phyloP scores from a whole-genome alignment of 805 yeast genomes.

The Wickerhamomyces chambardii region DNA sequence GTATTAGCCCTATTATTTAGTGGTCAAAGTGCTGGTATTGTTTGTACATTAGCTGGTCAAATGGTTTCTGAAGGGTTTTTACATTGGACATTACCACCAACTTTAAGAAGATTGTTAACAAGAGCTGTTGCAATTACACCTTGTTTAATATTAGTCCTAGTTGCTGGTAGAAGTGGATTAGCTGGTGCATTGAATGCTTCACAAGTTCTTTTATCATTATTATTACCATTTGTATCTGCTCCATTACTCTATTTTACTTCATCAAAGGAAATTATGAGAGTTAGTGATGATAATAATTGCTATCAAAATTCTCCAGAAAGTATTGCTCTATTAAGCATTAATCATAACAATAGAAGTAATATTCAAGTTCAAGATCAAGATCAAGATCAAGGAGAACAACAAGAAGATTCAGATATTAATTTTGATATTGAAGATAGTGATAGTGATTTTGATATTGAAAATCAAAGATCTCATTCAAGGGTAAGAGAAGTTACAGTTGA shows the following conservation, averaged over 20 bases:
- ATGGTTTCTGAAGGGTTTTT: constrained; percentile 91
- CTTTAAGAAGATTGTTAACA: constrained; percentile 70
- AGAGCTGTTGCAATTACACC: constrained; percentile 82
- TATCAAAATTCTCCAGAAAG: constrained; percentile 5
- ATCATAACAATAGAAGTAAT: neutral
- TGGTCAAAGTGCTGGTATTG: constrained; percentile 92
- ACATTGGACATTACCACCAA: constrained; percentile 75
- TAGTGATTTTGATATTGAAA: no score
- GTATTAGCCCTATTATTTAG: constrained; percentile 79
- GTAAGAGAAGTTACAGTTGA: neutral
- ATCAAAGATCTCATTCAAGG: no score
- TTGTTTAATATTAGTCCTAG: constrained; percentile 64
- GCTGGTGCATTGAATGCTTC: constrained; percentile 71
- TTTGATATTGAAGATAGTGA: no score
- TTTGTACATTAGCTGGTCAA: constrained; percentile 91
- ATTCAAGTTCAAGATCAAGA: neutral
- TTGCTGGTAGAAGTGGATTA: constrained; percentile 77
- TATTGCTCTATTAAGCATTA: constrained; percentile 8
- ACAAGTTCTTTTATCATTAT: constrained; percentile 74
- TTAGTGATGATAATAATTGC: constrained; percentile 21
- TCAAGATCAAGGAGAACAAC: neutral
- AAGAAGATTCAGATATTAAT: neutral
- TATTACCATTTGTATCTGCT: constrained; percentile 82
- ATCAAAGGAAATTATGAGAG: constrained; percentile 58
- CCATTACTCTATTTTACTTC: constrained; percentile 81